Evolutionary conservation across 2,329 filamentous ascomycete species (phyloP), one percentile per base, ranked within the genome.

Genomic region (Lecanicillium sp.): DNA sequence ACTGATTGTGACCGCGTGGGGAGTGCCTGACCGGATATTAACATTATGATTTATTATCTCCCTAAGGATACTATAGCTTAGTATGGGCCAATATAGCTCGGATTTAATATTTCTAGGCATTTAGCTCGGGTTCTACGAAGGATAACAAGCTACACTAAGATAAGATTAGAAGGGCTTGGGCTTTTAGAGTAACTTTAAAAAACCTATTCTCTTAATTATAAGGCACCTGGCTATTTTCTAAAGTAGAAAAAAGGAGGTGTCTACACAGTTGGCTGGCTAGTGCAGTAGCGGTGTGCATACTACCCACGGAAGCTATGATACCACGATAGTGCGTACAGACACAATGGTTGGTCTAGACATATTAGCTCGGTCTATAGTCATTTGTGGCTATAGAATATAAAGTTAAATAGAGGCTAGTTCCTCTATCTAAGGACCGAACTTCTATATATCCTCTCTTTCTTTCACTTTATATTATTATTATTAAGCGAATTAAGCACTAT

Each of bases 11-110:
- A 36, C 42, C 30, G 30, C 42, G 20, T 36, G 21, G 21, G 15
- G 30, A 36, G 42, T 23, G 42, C 30, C 42, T 36, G 23, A 44
- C 42, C 11, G 24, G n/a, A 19, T 36, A 10, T 44, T 7, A 20
- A 21, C 30, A 21, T 36, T 8, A n/a, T 44, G 42, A 44, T 44
- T 44, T 27, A 21, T 20, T n/a, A 19, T 36, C n/a, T 19, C 42
- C 35, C 14, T 30, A 23, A 44, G 3, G 42, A 29, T 35, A 15
- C n/a, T 14, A 1, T 21, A 44, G 30, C 20, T 44, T 14, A 23
- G 27, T 26, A 19, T 17, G 17, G 40, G n/a, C 27, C 40, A 42
- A 27, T 32, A 8, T 19, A 32, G 40, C 26, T 35, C 36, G 17
- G 39, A 32, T 42, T 26, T 12, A 29, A 42, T 4, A 10, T 23